Percentiles rank a stretch among this genome's conserved stretches.
phyloP scores from a whole-genome alignment of 1,284 basidiomycete species.

The Tilletia walkeri region DNA sequence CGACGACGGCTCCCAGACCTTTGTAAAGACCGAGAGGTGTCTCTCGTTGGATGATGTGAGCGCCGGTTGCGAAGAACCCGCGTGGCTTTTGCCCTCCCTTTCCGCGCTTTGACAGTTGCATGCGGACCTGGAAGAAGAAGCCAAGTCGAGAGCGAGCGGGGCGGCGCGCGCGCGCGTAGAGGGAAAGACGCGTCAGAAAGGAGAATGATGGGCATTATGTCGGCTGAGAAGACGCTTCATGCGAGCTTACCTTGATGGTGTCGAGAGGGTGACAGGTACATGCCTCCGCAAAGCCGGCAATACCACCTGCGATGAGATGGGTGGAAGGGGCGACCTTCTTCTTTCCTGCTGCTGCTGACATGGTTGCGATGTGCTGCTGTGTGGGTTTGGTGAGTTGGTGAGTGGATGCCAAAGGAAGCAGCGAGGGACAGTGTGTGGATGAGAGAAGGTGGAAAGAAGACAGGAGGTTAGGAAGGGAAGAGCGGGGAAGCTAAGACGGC shows the following conservation, averaged over 20 bases:
- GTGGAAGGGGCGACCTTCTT: slow-evolving; percentile 53
- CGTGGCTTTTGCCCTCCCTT: slow-evolving; percentile 64
- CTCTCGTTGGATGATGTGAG: slow-evolving; percentile 83
- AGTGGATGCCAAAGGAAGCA: neutral
- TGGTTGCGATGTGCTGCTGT: neutral
- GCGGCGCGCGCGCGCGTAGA: neutral
- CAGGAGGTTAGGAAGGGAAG: neutral
- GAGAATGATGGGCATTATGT: too few species aligned
- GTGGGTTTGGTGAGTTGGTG: neutral
- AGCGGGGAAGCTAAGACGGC: neutral
- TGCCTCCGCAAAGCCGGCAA: slow-evolving; percentile 55
- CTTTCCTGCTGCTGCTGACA: slow-evolving; percentile 27
- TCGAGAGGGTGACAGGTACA: slow-evolving; percentile 64
- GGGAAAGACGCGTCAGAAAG: neutral
- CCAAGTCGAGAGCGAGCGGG: neutral
- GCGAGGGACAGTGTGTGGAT: neutral
- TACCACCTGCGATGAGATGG: slow-evolving; percentile 55
- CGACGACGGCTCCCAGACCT: slow-evolving; percentile 93
- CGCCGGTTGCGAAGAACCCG: slow-evolving; percentile 88
- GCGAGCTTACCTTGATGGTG: slow-evolving; percentile 78
- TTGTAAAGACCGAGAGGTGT: slow-evolving; percentile 96
- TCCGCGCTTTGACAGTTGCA: slow-evolving; percentile 70
- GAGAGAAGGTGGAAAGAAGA: neutral
- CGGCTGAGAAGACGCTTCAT: neutral
- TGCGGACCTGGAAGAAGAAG: slow-evolving; percentile 61